These are phyloP conservation scores for Exophiala bonariae DNA, from an alignment of 2,329 filamentous ascomycete species.

Conservation along the genomic window DNA sequence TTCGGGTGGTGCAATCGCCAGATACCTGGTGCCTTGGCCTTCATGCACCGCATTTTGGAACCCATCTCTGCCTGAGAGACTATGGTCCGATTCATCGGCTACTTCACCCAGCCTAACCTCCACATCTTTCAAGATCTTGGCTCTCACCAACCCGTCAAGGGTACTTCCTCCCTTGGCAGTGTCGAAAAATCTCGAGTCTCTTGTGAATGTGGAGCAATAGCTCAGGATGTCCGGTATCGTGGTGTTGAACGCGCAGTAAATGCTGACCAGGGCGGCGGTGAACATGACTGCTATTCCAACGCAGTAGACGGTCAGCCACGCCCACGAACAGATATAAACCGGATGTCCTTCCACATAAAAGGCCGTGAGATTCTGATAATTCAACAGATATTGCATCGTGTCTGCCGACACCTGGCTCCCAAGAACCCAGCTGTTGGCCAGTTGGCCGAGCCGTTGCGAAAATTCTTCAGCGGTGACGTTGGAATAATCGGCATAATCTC, in stretches of 20 bases:
- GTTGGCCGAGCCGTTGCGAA: constrained; percentile 22
- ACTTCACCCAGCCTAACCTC: constrained; percentile 17
- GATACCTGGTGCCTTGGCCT: background rate
- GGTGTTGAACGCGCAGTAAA: constrained; percentile 17
- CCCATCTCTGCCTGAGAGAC: background rate
- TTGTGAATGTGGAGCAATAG: constrained; percentile 20
- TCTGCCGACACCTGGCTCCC: constrained; percentile 14
- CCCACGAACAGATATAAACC: constrained; percentile 16
- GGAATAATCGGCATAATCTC: constrained; percentile 16
- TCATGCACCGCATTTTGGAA: constrained; percentile 5
- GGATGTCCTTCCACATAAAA: constrained; percentile 5
- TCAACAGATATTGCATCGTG: constrained; percentile 9
- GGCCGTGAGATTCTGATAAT: constrained; percentile 5
- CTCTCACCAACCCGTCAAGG: constrained; percentile 7
- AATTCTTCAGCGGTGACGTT: constrained; percentile 21
- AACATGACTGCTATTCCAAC: constrained; percentile 20
- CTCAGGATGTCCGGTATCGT: constrained; percentile 20
- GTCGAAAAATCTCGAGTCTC: constrained; percentile 14
- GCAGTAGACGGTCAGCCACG: constrained; percentile 14
- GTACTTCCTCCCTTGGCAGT: constrained; percentile 13
- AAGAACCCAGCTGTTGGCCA: constrained; percentile 22
- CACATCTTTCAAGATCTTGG: constrained; percentile 8
- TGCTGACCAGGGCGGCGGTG: constrained; percentile 15
- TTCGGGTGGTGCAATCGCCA: constrained; percentile 14
- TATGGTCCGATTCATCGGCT: constrained; percentile 1